Evolutionary conservation across 2,329 filamentous ascomycete species (phyloP).

Genomic region (Tricladium varicosporioides): DNA sequence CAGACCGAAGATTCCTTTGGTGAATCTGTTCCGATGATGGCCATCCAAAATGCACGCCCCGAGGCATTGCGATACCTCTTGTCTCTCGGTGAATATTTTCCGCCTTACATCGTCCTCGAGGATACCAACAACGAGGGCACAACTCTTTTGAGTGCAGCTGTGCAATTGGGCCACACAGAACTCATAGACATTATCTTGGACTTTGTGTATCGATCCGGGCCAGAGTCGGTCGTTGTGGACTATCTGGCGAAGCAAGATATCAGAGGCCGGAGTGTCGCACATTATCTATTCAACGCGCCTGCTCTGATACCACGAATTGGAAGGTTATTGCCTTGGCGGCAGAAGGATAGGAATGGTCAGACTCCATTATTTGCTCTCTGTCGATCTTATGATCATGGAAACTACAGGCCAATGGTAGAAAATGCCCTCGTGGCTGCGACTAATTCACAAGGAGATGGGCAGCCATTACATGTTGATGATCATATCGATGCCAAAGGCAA

Average conservation of each 20-base stretch:
- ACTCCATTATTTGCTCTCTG: slow-evolving; percentile 96
- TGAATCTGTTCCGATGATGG: slow-evolving; percentile 88
- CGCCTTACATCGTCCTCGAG: slow-evolving; percentile 66
- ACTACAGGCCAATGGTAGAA: slow-evolving; percentile 86
- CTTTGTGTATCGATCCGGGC: slow-evolving; percentile 59
- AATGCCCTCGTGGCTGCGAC: slow-evolving; percentile 74
- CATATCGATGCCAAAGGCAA: slow-evolving; percentile 93
- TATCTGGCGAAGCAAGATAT: slow-evolving; percentile 79
- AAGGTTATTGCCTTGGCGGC: slow-evolving; percentile 77
- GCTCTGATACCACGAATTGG: slow-evolving; percentile 76
- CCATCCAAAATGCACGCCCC: slow-evolving; percentile 68
- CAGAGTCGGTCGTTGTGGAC: slow-evolving; percentile 53
- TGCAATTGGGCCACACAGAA: slow-evolving; percentile 76
- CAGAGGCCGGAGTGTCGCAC: slow-evolving; percentile 85
- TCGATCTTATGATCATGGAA: slow-evolving; percentile 87
- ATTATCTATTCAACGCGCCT: slow-evolving; percentile 93
- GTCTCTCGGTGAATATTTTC: slow-evolving; percentile 72
- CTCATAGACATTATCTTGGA: slow-evolving; percentile 74
- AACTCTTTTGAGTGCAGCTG: slow-evolving; percentile 83
- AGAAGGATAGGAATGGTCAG: slow-evolving; percentile 93
- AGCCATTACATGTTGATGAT: slow-evolving; percentile 84
- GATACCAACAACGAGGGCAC: slow-evolving; percentile 90
- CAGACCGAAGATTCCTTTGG: slow-evolving; percentile 70
- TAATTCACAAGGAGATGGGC: slow-evolving; percentile 70
- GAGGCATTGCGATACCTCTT: slow-evolving; percentile 78